These are phyloP conservation scores for Mycena vulgaris DNA, from an alignment of 768 basidiomycete species.

Conservation along the genomic window DNA sequence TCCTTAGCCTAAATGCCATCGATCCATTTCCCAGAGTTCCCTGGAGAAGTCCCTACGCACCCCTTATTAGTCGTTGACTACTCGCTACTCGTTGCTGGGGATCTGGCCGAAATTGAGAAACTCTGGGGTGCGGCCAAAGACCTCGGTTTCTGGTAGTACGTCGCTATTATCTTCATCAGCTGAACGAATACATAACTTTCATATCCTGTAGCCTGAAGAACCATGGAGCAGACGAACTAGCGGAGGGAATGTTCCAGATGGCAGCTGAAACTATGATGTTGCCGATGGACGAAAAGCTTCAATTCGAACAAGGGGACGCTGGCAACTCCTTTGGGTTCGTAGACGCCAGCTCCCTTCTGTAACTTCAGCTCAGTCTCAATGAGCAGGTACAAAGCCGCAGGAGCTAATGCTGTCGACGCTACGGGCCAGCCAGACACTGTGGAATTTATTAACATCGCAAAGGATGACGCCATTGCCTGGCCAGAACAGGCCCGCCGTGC, in stretches of 20 bases:
- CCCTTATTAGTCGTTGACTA: slow-evolving; percentile 73
- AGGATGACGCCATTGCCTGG: slow-evolving; percentile 78
- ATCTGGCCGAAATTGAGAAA: slow-evolving; percentile 57
- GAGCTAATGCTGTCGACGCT: slow-evolving; percentile 75
- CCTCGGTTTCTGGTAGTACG: slow-evolving; percentile 80
- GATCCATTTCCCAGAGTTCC: slow-evolving; percentile 47
- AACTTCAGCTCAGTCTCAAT: slow-evolving; percentile 35
- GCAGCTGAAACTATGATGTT: slow-evolving; percentile 69
- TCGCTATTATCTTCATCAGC: slow-evolving; percentile 32
- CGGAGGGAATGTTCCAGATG: slow-evolving; percentile 68
- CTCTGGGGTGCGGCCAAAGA: slow-evolving; percentile 72
- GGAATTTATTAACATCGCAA: slow-evolving; percentile 78
- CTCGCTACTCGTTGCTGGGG: slow-evolving; percentile 56
- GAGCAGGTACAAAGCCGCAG: slow-evolving; percentile 73
- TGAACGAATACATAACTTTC: neutral
- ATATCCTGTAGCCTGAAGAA: slow-evolving; percentile 63
- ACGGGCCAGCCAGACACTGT: slow-evolving; percentile 68
- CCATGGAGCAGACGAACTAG: slow-evolving; percentile 66
- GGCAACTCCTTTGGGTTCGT: slow-evolving; percentile 59
- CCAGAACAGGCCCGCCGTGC: slow-evolving; percentile 66
- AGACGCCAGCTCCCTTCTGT: neutral
- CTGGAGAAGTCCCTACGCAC: slow-evolving; percentile 63
- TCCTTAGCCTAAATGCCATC: slow-evolving; percentile 40
- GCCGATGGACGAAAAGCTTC: slow-evolving; percentile 70
- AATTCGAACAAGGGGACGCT: slow-evolving; percentile 69